These are phyloP conservation scores for Phaeoacremonium minimum DNA, from an alignment of 2,329 filamentous ascomycete genomes.

Conservation along the genomic window DNA sequence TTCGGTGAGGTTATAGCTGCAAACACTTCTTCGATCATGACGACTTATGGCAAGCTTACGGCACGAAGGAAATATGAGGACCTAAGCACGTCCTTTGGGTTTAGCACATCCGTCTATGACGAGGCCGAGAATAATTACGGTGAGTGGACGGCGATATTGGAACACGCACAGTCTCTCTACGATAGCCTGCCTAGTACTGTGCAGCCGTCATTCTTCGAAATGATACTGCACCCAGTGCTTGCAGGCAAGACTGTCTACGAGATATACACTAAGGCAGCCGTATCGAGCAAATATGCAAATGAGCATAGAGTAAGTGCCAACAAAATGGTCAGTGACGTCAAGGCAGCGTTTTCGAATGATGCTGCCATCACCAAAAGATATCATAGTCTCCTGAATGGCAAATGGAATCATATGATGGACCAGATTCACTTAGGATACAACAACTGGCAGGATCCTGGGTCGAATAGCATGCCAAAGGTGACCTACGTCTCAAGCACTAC, in stretches of 20 bases:
- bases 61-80: conserved; percentile 30
- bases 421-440: conserved; percentile 43
- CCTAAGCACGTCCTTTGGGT: conserved; percentile 28
- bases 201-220: conserved; percentile 49
- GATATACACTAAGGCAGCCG: conserved; percentile 39
- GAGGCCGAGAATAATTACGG: conserved; percentile 49
- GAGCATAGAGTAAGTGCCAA: conserved; percentile 44
- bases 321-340: conserved; percentile 30
- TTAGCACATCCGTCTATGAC: conserved; percentile 52
- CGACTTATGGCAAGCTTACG: conserved; percentile 32
- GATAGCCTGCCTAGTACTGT: conserved; percentile 31
- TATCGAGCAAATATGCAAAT: conserved; percentile 37
- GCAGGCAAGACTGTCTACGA: conserved; percentile 49
- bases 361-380: conserved; percentile 35
- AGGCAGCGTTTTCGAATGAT: conserved; percentile 37
- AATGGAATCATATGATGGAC: conserved; percentile 38
- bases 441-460: conserved; percentile 47
- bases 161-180: conserved; percentile 37
- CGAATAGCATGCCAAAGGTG: conserved; percentile 41
- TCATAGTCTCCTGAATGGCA: conserved; percentile 31
- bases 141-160: conserved; percentile 42
- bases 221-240: conserved; percentile 51
- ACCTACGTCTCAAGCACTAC: conserved; percentile 38
- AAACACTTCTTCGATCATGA: conserved; percentile 42
- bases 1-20: conserved; percentile 40